Base-by-base conservation (phyloP, 495 filamentous ascomycete species). In the Lasiosphaeria miniovina region DNA sequence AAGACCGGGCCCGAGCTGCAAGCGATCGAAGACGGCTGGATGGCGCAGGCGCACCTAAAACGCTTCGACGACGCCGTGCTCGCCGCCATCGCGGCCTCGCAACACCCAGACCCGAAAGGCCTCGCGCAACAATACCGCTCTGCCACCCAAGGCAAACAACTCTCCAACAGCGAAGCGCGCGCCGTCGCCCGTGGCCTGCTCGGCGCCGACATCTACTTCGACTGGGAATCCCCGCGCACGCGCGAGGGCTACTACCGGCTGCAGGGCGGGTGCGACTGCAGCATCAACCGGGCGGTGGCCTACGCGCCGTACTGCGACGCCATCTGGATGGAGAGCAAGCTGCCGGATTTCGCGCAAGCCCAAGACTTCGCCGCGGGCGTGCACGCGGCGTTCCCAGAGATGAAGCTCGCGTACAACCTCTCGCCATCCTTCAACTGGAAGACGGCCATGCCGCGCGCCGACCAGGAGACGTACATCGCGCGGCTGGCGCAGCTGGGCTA, bases 401-500 rank as follows among this genome's bases (percentile, higher is more conserved):
- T 96, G 75, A 98, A 98, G 88, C 86, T 98, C 49, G 87, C 94
- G 5, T 98, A 98, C 80, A 98, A 98, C 79, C 87, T 98, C 54
- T 96, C 92, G 0, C 95, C 95, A 34, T 96, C 91, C 43, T 98
- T 98, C 87, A 98, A 98, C 84, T 98, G 94, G 94, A 97, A 98
- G 80, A 80, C 92, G 49, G 94, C 95, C 70, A 98, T 98, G 95
- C 80, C 90, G 34, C 84, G 88, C 63, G 80, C 86, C 49, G 95
- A 98, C 72, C 95, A 98, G 76, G 90, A 96, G 77, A 98, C 95
- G 24, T 98, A 97, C 78, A 98, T 98, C 79, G 77, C 86, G 61
- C 90, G 93, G 24, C 88, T 98, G 43, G 91, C 86, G 57, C 73
- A 76, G 46, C 85, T 98, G 36, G 94, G 94, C 51, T 98, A 97